A percentile compares a stretch with the other conserved stretches of the same genome.
phyloP scores from a whole-genome alignment of 2,329 filamentous ascomycete species.

The Talaromyces amestolkiae region DNA sequence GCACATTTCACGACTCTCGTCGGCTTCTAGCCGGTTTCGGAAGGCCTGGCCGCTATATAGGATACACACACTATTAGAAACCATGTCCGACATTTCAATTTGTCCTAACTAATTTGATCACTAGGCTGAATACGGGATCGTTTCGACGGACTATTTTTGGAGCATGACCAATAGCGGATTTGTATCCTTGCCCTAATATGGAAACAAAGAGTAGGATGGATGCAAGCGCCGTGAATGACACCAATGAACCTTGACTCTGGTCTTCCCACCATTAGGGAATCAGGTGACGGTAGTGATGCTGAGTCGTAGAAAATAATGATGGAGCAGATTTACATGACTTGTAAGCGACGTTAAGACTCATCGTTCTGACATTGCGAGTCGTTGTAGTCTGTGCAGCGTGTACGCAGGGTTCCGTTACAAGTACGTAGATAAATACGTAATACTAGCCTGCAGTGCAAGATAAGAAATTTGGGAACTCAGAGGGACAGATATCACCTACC shows the following conservation, averaged over 20 bases:
- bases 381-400: neutral
- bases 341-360: neutral
- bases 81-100: slow-evolving; percentile 2
- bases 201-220: neutral
- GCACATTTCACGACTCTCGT: neutral
- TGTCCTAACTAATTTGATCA: neutral
- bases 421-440: neutral
- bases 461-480: too few species aligned
- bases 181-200: neutral
- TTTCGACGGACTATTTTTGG: slow-evolving; percentile 2
- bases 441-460: neutral
- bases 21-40: slow-evolving; percentile 1
- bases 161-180: neutral
- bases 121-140: neutral
- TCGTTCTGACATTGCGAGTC: neutral
- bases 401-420: neutral
- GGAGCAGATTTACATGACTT: neutral
- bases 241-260: neutral
- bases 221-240: slow-evolving; percentile 13
- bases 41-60: slow-evolving; percentile 8
- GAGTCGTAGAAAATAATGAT: neutral
- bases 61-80: neutral
- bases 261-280: neutral
- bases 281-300: neutral
- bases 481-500: neutral